Evolutionary conservation across 2,329 filamentous ascomycete genomes (phyloP).

Genomic region (Phaeosphaeria sp.): DNA sequence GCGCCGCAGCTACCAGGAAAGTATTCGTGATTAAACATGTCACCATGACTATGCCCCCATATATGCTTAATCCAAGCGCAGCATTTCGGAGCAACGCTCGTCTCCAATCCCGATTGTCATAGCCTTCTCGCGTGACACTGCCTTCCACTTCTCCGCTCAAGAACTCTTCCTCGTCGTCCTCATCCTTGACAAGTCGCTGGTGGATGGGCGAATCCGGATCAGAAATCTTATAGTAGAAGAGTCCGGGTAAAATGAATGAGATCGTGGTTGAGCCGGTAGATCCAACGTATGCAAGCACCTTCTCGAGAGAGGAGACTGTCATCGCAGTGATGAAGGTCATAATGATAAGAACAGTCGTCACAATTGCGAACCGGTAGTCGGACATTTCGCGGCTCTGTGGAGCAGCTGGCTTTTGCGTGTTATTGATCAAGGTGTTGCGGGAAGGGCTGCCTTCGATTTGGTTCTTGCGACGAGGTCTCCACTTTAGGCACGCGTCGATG

Average conservation of each 20-base stretch:
- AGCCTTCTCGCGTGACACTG: conserved; percentile 49
- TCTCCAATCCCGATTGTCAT: conserved; percentile 68
- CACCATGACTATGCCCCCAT: conserved; percentile 87
- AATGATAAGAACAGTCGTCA: conserved; percentile 86
- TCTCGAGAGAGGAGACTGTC: conserved; percentile 86
- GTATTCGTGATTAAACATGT: conserved; percentile 86
- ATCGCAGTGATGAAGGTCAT: conserved; percentile 87
- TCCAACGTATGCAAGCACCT: conserved; percentile 92
- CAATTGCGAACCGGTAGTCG: conserved; percentile 84
- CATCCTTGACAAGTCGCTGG: conserved; percentile 86
- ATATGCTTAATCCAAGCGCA: conserved; percentile 77
- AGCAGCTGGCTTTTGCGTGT: conserved; percentile 18
- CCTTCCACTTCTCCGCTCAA: conserved; percentile 61
- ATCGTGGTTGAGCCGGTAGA: conserved; percentile 94
- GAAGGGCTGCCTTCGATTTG: conserved; percentile 49
- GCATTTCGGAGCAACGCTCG: conserved; percentile 70
- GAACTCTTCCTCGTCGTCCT: conserved; percentile 79
- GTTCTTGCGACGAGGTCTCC: conserved; percentile 67
- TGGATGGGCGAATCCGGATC: conserved; percentile 86
- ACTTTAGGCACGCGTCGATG: conserved; percentile 90
- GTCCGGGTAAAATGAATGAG: conserved; percentile 91
- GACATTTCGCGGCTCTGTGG: conserved; percentile 66
- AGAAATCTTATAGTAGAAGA: conserved; percentile 99
- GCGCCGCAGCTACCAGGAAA: conserved; percentile 70
- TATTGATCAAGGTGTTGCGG: conserved; percentile 54